Evolutionary conservation across 192 early-diverging fungal genomes (phyloP), one percentile per base, ranked within the genome.

Genomic region (Martensiomyces pterosporus): DNA sequence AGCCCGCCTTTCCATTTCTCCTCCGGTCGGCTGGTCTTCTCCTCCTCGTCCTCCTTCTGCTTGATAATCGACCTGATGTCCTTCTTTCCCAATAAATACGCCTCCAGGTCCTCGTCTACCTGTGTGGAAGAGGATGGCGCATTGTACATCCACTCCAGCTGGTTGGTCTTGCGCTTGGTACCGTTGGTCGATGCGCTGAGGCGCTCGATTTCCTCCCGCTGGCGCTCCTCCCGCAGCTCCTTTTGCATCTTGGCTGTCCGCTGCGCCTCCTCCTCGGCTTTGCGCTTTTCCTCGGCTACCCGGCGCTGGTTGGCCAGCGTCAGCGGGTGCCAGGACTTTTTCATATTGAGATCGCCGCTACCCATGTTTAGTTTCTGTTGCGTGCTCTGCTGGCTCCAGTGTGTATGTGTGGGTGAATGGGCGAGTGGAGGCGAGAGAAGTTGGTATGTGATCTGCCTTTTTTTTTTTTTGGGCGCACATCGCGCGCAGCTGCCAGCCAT

Each of bases 281-380:
- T 85, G 25, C 77, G 80, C 50, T 84, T 82, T 43, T 94, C 95
- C 47, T 73, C 59, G 29, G 63, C 62, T 2, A 73, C 64, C 41
- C 70, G 70, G 29, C 56, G 54, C 72, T 91, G 91, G 73, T 96
- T 94, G 34, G 84, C 83, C 46, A 88, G 82, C 24, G 93, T 95
- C 50, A 79, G 77, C 49, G 95, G 91, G 83, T 96, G 95, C 93
- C 93, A 98, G 24, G 86, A 91, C 78, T 97, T 98, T 86, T 97
- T 95, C 79, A 94, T 79, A 57, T 92, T 93, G 45, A 79, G 56
- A 35, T 79, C 74, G 19, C 77, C 68, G 48, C 74, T 52, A 18
- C 71, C 71, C 76, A 74, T 73, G n/a, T 42, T 60, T 18, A 32
- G 29, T 12, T 32, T 8, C 12, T 32, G 29, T 32, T 12, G 29